Base-by-base conservation (phyloP, 202 grass and related monocot species). In the Panicum virgatum region DNA sequence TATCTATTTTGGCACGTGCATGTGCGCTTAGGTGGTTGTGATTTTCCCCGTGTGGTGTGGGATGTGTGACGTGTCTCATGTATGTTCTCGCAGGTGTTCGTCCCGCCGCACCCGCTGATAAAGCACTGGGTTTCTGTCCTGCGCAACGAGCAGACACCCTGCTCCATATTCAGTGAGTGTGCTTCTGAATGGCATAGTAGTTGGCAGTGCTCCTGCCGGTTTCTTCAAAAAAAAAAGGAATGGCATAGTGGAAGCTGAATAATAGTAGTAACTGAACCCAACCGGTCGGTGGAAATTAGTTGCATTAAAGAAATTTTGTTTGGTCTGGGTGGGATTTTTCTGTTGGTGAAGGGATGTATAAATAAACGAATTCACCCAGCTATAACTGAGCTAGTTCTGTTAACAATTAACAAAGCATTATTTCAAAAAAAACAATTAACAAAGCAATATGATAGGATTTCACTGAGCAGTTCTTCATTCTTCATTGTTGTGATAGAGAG, bases 101-200 rank as follows among this genome's bases (percentile, higher is more conserved):
- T 99, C 61, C 96, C 96, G 34, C 93, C 96, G 34, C 96, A 99
- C 81, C 92, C 96, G 36, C 76, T 96, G 91, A 96, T 99, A 61
- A 99, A 99, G 78, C 96, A 99, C 42, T 93, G 92, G 93, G 83
- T 94, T 81, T 96, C 96, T 67, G 93, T 99, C 42, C 92, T 99
- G 65, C 91, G 96, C 82, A 99, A 99, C 56, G 96, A 96, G 81
- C 93, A 96, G 83, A 96, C 96, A 42, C 96, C 96, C 62, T 91
- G 87, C 64, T 87, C 83, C 18, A 90, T 99, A 72, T 99, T 99
- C 78, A 90, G 92, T 99, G 82, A 88, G 96, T 90, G 93, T 90
- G 46, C 36, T 42, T 77, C 36, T 78, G 71, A 78, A 82, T 58
- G 54, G 10, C 51, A 74, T 58, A 32, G 1, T 51, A 32, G n/a